A percentile compares a stretch with the other conserved stretches of the same genome.
Evolutionary conservation across 2,329 filamentous ascomycete species (phyloP).

Genomic region (Fusarium sp.): DNA sequence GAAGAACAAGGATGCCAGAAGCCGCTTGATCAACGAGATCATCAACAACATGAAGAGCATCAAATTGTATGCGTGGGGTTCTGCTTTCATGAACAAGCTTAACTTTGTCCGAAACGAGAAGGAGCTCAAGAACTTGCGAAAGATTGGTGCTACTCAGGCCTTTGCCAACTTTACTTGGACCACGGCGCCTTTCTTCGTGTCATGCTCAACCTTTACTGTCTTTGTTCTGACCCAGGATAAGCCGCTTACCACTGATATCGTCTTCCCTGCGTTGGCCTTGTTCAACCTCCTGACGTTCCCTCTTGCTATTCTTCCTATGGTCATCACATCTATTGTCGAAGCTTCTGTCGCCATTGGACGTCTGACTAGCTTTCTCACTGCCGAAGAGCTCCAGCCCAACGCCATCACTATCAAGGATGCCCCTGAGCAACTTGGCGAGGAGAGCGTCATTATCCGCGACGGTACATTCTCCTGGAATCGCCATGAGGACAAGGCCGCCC

Average conservation of each 20-base stretch:
- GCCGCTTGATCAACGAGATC: slow-evolving; percentile 95
- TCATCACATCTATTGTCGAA: slow-evolving; percentile 96
- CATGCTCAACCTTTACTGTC: slow-evolving; percentile 94
- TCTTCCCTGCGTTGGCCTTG: slow-evolving; percentile 90
- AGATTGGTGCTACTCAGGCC: slow-evolving; percentile 94
- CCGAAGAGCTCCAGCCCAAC: slow-evolving; percentile 90
- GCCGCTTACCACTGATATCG: slow-evolving; percentile 91
- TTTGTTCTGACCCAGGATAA: slow-evolving; percentile 87
- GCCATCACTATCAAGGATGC: slow-evolving; percentile 79
- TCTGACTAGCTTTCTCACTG: slow-evolving; percentile 84
- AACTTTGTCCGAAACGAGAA: slow-evolving; percentile 96
- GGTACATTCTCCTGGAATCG: slow-evolving; percentile 96
- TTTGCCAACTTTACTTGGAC: slow-evolving; percentile 99
- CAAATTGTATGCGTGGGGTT: slow-evolving; percentile 98
- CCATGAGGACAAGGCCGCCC: slow-evolving; percentile 75
- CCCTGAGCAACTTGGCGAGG: slow-evolving; percentile 82
- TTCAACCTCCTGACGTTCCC: slow-evolving; percentile 98
- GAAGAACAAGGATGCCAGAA: slow-evolving; percentile 98
- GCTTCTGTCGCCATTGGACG: slow-evolving; percentile 92
- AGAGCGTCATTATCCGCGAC: slow-evolving; percentile 85
- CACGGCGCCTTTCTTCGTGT: slow-evolving; percentile 96
- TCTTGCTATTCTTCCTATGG: slow-evolving; percentile 93
- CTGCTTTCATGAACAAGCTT: slow-evolving; percentile 96
- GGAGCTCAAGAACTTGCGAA: slow-evolving; percentile 93
- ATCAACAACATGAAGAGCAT: slow-evolving; percentile 99